Percentiles rank a stretch among this genome's conserved stretches.
Conservation (phyloP, 768 basidiomycete species). For the Mycena filopes region DNA sequence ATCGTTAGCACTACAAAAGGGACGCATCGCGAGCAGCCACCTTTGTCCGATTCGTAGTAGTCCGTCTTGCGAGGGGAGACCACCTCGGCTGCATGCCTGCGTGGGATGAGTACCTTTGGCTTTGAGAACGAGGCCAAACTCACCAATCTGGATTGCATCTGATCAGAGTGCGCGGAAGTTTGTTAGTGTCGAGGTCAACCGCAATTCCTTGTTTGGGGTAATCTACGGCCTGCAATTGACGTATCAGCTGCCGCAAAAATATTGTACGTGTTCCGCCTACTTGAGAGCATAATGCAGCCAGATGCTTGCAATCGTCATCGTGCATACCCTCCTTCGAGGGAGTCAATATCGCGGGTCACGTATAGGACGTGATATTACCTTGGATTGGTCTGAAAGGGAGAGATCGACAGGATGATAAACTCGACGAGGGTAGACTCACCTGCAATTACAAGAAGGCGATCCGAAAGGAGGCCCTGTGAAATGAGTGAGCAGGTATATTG, state of each 20-base stretch:
- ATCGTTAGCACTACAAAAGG: too few relatives aligned
- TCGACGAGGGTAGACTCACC: constrained; percentile 52
- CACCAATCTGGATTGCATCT: constrained; percentile 79
- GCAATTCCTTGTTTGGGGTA: constrained; percentile 82
- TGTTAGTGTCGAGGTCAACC: constrained; percentile 58
- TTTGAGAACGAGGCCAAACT: not conserved
- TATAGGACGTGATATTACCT: constrained; percentile 47
- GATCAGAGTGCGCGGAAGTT: constrained; percentile 66
- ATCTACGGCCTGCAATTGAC: constrained; percentile 70
- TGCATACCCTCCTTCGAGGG: constrained; percentile 64
- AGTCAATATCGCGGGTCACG: not conserved
- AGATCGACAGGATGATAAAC: not conserved
- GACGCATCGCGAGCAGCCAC: too few relatives aligned
- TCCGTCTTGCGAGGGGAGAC: constrained; percentile 64
- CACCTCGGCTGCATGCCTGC: constrained; percentile 67
- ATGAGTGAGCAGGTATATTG: not conserved
- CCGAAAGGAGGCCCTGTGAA: constrained; percentile 72
- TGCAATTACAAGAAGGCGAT: constrained; percentile 75
- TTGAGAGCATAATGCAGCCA: constrained; percentile 72
- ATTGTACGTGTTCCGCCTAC: constrained; percentile 18
- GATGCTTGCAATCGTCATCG: constrained; percentile 63
- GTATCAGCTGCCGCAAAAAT: not conserved
- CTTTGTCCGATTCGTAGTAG: constrained; percentile 74
- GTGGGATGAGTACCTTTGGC: not conserved
- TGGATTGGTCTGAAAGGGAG: constrained; percentile 71